Conservation (phyloP, 805 yeast genomes). For the Metschnikowia drakensbergensis region DNA sequence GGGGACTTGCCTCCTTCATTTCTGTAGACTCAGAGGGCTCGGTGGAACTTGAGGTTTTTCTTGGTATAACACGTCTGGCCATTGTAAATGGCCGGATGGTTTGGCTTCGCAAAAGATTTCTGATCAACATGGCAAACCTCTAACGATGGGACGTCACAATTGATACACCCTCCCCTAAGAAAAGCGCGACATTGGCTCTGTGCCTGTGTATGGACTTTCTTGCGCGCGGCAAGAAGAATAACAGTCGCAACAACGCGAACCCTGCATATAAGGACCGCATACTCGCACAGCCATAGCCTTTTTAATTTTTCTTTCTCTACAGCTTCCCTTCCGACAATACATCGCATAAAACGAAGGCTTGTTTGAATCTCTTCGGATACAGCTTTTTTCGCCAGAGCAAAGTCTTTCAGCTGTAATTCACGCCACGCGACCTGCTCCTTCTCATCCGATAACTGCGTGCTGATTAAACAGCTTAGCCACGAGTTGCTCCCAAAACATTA, state of each 20-base stretch:
- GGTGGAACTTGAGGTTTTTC: background rate
- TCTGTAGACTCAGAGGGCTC: background rate
- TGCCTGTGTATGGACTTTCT: background rate
- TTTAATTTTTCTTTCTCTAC: background rate
- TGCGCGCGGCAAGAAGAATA: background rate
- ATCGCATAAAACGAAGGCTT: background rate
- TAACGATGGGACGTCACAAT: background rate
- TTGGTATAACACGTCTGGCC: slow-evolving; percentile 17
- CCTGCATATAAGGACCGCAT: background rate
- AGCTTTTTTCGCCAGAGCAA: background rate
- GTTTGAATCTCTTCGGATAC: background rate
- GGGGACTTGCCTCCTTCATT: background rate
- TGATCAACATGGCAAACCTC: slow-evolving; percentile 4
- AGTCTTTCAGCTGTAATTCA: background rate
- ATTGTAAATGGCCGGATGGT: slow-evolving; percentile 12
- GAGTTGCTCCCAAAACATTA: too few relatives aligned
- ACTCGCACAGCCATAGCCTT: slow-evolving; percentile 4
- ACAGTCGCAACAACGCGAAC: background rate
- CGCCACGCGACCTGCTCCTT: too few relatives aligned
- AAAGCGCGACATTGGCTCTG: background rate
- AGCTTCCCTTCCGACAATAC: background rate
- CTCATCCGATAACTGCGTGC: too few relatives aligned
- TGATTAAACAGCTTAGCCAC: too few relatives aligned
- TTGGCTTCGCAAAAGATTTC: slow-evolving; percentile 1
- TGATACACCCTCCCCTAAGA: background rate